These are phyloP conservation scores for Mucor plumbeus DNA, from an alignment of 371 early-diverging fungal genomes.

Conservation along the genomic window DNA sequence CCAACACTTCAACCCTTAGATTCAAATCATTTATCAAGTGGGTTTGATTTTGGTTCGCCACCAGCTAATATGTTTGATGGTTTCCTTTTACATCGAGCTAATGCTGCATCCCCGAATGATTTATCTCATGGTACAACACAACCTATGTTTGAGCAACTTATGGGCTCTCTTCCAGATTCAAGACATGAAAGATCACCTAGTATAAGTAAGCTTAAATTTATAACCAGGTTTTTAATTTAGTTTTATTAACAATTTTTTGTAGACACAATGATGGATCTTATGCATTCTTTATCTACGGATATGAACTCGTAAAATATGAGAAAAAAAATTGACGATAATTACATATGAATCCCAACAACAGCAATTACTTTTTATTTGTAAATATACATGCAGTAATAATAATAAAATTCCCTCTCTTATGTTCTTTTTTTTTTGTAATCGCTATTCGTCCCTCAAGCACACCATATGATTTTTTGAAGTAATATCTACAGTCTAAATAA, in stretches of 20 bases:
- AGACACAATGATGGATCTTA: slow-evolving; percentile 43
- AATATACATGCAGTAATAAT: neutral
- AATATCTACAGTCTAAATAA: too few relatives aligned
- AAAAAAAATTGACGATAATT: neutral
- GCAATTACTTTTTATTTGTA: neutral
- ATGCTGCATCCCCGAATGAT: neutral
- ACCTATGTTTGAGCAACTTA: slow-evolving; percentile 31
- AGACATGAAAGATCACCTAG: slow-evolving; percentile 36
- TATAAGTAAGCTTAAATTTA: slow-evolving; percentile 26
- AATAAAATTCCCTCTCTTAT: too few relatives aligned
- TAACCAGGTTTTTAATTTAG: too few relatives aligned
- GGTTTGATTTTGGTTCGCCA: slow-evolving; percentile 34
- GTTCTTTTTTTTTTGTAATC: too few relatives aligned
- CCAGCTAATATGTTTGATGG: slow-evolving; percentile 2
- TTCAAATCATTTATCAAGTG: slow-evolving; percentile 27
- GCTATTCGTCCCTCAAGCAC: too few relatives aligned
- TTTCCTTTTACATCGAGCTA: neutral
- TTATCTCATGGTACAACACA: slow-evolving; percentile 3
- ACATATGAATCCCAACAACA: neutral
- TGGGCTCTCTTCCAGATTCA: slow-evolving; percentile 29
- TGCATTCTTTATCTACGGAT: slow-evolving; percentile 36
- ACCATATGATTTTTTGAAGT: too few relatives aligned
- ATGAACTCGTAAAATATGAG: neutral
- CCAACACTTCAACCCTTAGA: slow-evolving; percentile 34
- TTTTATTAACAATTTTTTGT: neutral